Conservation (phyloP, 371 early-diverging fungal species). For the Lichtheimia hyalospora region DNA sequence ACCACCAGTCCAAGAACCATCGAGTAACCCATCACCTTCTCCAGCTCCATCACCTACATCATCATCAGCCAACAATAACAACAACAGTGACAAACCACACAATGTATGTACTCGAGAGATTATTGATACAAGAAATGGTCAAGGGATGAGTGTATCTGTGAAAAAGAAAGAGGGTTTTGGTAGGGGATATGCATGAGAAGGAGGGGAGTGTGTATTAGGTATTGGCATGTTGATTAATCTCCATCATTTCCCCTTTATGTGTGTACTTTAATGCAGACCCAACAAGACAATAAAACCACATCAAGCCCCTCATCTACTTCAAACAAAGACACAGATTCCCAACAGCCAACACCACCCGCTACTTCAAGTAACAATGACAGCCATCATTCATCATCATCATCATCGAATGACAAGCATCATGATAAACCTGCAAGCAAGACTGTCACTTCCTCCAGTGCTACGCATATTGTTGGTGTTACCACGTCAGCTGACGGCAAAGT, state of each 20-base stretch:
- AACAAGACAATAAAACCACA: no score
- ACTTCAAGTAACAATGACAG: no score
- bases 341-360: no score
- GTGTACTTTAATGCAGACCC: no score
- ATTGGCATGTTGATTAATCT: no score
- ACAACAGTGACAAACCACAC: no score
- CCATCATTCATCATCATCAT: not conserved
- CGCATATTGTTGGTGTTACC: constrained; percentile 7
- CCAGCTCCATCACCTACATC: not conserved
- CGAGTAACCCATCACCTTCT: not conserved
- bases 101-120: no score
- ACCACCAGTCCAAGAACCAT: not conserved
- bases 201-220: no score
- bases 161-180: not conserved
- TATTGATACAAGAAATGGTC: no score
- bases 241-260: no score
- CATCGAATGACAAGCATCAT: not conserved
- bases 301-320: no score
- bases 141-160: not conserved
- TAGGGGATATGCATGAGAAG: not conserved
- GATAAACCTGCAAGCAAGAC: constrained; percentile 6
- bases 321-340: no score
- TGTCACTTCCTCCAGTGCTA: constrained; percentile 9
- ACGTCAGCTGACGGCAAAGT: constrained; percentile 10
- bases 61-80: not conserved